Percentiles rank a stretch among this genome's conserved stretches.
These are phyloP conservation scores for Leccinum boreale DNA, from an alignment of 768 basidiomycete genomes.

Conservation along the genomic window DNA sequence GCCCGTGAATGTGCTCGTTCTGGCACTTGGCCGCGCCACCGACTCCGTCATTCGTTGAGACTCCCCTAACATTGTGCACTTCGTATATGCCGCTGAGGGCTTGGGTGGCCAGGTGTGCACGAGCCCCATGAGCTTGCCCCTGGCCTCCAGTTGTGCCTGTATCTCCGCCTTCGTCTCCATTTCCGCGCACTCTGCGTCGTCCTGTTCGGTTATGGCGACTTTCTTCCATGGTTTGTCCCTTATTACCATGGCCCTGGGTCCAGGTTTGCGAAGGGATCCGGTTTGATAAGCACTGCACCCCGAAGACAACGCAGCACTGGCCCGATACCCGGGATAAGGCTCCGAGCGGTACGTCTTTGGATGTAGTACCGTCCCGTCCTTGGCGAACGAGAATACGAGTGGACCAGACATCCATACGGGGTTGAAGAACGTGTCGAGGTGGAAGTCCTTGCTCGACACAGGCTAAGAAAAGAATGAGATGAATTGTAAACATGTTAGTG, in stretches of 20 bases:
- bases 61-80: slow-evolving; percentile 1
- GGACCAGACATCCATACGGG: slow-evolving; percentile 34
- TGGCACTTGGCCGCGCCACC: not conserved
- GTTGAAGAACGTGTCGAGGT: slow-evolving; percentile 46
- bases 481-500: not conserved
- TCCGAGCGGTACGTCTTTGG: not conserved
- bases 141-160: not conserved
- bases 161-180: not conserved
- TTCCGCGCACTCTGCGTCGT: slow-evolving; percentile 20
- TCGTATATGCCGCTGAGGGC: not conserved
- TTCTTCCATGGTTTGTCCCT: slow-evolving; percentile 29
- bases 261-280: not conserved
- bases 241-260: not conserved
- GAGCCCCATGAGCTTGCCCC: not conserved
- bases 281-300: not conserved
- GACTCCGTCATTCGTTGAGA: not conserved
- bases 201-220: slow-evolving; percentile 26
- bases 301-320: too few relatives aligned
- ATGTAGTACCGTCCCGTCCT: slow-evolving; percentile 17
- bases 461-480: not conserved
- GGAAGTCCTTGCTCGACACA: slow-evolving; percentile 38
- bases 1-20: not conserved
- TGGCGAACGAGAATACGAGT: slow-evolving; percentile 20
- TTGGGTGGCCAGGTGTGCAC: slow-evolving; percentile 28
- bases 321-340: not conserved